Base-by-base conservation (phyloP, 768 basidiomycete genomes). In the Mycena haematopus region DNA sequence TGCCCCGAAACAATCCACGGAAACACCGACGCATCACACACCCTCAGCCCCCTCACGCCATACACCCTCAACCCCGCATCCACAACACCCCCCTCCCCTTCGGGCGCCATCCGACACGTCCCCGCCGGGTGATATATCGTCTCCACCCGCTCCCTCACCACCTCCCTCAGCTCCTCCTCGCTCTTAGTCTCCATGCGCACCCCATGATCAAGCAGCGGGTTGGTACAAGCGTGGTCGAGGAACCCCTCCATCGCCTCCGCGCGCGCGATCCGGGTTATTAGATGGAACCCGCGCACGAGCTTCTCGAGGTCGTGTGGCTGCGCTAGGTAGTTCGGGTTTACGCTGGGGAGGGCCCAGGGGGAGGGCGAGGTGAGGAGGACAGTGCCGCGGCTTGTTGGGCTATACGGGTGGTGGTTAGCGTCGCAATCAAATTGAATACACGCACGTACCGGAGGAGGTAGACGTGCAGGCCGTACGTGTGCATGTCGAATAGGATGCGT, bases 1-100 rank as follows among this genome's bases (percentile, higher is more conserved):
- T 83, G 81, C 2, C 81, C 81, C 59, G 82, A 82, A 7, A 82
- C 69, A 56, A 81, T 81, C 38, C 58, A 73, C 10, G 82, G 82
- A 68, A 81, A 82, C 7, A 81, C 73, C 38, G 80, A 81, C 21
- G 81, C 82, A 71, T 84, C 83, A 51, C 80, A 82, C 17, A 83
- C 77, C 40, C 81, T 72, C 62, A 84, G 65, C 0, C 79, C 78
- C 24, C 76, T 66, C 9, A 84, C 61, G 11, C 80, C 81, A 21
- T 73, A 69, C 14, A 74, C 73, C 13, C 66, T 55, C 54, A 73
- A 56, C 42, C 62, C 31, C 13, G 66, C 33, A 51, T 73, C 71
- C 2, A 74, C 71, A 15, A 74, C 73, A 9, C 73, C 73, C n/a
- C 72, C 75, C 35, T 80, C 68, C 45, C 76, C 74, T 19, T 62